Evolutionary conservation across 2,329 filamentous ascomycete genomes (phyloP), one percentile per base, ranked within the genome.

Genomic region (Aspergillus texensis): DNA sequence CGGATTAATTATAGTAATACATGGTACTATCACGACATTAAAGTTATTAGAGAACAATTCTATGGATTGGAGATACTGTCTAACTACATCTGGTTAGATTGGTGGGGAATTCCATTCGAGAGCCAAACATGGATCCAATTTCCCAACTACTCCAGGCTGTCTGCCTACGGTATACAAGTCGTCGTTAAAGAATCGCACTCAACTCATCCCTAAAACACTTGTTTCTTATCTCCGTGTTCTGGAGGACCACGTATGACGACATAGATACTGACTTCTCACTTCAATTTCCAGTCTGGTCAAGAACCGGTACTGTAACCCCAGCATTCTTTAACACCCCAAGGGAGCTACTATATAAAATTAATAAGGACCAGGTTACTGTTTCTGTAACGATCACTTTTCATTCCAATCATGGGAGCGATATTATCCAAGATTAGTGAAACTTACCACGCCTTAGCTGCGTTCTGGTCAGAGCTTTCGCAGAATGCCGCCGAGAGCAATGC

Each of bases 371-470:
- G 6, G 3, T 16, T n/a, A 10, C n/a, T 41, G 8, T 10, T n/a
- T 46, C 8, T 46, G 9, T 24, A 21, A 46, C n/a, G 6, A 30
- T n/a, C 2, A 50, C 5, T 19, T n/a, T 21, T 28, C 30, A 48
- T 46, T 39, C 14, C 8, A 46, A 52, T 16, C 28, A 62, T 62
- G 61, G 61, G 57, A 14, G 50, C 30, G n/a, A 41, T 62, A 24
- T 2, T 50, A 14, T 62, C 61, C 12, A 50, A 41, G 14, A 48
- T 64, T 1, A 14, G 30, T 9, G 52, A 36, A 10, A 26, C 34
- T 41, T 64, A 64, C 32, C 19, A 57, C 19, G 58, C 36, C 4
- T 21, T 58, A n/a, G 34, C 30, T 12, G 58, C 41, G 9, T n/a
- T 61, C 6, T 53, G 54, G 30, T 30, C 54, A 16, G 62, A 64